Conservation (phyloP, 2,329 filamentous ascomycete genomes). For the Trichoderma sp. region DNA sequence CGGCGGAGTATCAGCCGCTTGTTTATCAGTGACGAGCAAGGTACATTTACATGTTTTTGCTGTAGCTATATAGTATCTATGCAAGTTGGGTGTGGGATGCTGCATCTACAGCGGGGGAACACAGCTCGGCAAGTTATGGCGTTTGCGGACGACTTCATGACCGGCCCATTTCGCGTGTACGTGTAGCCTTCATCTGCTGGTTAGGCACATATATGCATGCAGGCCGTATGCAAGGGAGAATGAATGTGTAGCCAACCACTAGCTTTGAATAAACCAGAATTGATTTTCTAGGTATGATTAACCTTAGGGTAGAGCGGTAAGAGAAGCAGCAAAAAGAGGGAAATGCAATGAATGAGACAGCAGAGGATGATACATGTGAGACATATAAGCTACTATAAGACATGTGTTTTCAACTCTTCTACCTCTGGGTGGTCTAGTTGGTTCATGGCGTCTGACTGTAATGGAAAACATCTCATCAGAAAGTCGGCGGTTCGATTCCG, state of each 20-base stretch:
- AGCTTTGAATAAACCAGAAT: not conserved
- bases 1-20: not conserved
- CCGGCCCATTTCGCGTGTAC: not conserved
- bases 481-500: constrained; percentile 37
- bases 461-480: constrained; percentile 32
- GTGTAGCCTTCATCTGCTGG: too few relatives aligned
- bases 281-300: not conserved
- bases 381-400: not conserved
- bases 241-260: not conserved
- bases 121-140: not conserved
- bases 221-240: not conserved
- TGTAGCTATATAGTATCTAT: not conserved
- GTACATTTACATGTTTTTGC: not conserved
- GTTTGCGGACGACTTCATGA: not conserved
- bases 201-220: not conserved
- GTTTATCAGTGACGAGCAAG: not conserved
- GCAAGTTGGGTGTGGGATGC: not conserved
- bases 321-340: not conserved
- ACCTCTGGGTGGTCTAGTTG: constrained; percentile 37
- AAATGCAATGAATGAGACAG: not conserved
- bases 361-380: not conserved
- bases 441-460: constrained; percentile 37
- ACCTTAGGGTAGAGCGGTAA: not conserved
- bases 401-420: constrained; percentile 5
- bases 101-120: not conserved